These are phyloP conservation scores for Simmondsia chinensis DNA, from an alignment of 148 eudicot species.

Conservation along the genomic window DNA sequence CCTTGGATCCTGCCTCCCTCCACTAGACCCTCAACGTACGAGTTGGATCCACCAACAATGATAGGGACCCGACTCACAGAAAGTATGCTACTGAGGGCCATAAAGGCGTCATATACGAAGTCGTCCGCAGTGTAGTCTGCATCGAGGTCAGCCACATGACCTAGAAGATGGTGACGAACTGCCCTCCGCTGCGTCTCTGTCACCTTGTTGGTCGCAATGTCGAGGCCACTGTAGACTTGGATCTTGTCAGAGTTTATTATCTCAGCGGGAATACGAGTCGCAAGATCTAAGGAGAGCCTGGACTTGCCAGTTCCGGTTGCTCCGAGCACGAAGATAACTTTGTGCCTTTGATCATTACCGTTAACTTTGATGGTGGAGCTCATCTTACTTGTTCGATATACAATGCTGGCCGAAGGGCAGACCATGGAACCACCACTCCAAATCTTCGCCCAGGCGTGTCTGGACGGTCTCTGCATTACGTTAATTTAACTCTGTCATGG, in stretches of 20 bases:
- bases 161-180: constrained; percentile 25
- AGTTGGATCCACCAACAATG: constrained; percentile 29
- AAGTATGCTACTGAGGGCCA: constrained; percentile 3
- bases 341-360: no score
- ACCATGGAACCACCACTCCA: no score
- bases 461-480: no score
- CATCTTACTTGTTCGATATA: no score
- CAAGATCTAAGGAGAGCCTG: constrained; percentile 17
- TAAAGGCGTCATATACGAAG: constrained; percentile 2
- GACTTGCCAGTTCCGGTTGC: constrained; percentile 31
- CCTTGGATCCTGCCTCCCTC: constrained; percentile 4
- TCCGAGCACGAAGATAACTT: constrained; percentile 28
- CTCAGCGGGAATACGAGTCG: constrained; percentile 7
- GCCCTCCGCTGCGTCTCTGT: constrained; percentile 1
- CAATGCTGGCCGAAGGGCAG: no score
- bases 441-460: no score
- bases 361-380: no score
- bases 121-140: constrained; percentile 9
- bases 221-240: constrained; percentile 26
- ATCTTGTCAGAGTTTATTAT: constrained; percentile 34
- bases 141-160: constrained; percentile 10
- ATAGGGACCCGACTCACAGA: constrained; percentile 12
- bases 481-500: no score
- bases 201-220: constrained; percentile 31
- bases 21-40: constrained; percentile 18